Percentiles rank a stretch among this genome's conserved stretches.
Conservation (phyloP, 495 filamentous ascomycete species). For the Neurospora pannonica region DNA sequence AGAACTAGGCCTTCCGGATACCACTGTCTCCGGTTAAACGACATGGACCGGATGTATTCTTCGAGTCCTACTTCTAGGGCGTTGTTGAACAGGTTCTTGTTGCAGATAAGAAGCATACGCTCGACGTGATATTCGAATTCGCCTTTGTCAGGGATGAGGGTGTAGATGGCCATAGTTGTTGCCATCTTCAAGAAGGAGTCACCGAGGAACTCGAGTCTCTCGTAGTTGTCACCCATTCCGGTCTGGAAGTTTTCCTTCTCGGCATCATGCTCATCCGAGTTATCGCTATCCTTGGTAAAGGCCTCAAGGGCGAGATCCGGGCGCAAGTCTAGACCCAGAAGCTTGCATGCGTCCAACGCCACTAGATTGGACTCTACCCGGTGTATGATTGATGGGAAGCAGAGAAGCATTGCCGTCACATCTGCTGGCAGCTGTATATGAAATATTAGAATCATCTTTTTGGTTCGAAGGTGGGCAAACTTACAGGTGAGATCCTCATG, state of each 20-base stretch:
- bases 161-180: conserved; percentile 78
- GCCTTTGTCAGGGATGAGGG: conserved; percentile 61
- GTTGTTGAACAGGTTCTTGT: conserved; percentile 74
- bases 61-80: conserved; percentile 60
- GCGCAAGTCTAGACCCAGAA: conserved; percentile 47
- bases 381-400: conserved; percentile 75
- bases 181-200: conserved; percentile 95
- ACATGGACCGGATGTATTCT: conserved; percentile 70
- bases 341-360: conserved; percentile 53
- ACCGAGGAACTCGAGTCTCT: conserved; percentile 87
- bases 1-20: conserved; percentile 65
- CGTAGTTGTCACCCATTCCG: conserved; percentile 96
- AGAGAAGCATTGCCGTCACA: conserved; percentile 56
- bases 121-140: conserved; percentile 86
- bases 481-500: conserved; percentile 65
- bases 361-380: conserved; percentile 76
- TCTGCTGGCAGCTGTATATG: conserved; percentile 51
- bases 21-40: conserved; percentile 73
- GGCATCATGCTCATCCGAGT: conserved; percentile 65
- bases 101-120: conserved; percentile 87
- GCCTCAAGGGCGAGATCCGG: conserved; percentile 75
- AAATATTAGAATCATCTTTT: conserved; percentile 9
- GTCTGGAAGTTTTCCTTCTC: conserved; percentile 66
- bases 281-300: conserved; percentile 90
- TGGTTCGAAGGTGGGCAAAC: conserved; percentile 14